A percentile compares a stretch with the other conserved stretches of the same genome.
These are phyloP conservation scores for Tulasnella sp. DNA, from an alignment of 768 basidiomycete species.

Conservation along the genomic window DNA sequence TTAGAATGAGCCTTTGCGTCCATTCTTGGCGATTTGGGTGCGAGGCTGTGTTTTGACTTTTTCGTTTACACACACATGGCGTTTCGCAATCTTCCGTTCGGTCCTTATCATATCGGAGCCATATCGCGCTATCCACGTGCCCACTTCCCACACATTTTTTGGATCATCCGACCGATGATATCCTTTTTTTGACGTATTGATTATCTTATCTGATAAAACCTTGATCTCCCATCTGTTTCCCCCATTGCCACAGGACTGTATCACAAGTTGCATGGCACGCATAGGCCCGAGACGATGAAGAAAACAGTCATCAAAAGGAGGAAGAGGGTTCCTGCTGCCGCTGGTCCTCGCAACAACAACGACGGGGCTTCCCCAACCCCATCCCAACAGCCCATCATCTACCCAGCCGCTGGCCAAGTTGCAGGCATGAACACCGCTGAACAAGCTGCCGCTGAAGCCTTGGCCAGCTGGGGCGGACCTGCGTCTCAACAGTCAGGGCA, in stretches of 20 bases:
- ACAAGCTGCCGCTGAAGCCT: constrained; percentile 83
- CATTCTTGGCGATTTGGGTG: constrained; percentile 6
- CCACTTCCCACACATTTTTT: not conserved
- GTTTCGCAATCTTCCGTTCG: not conserved
- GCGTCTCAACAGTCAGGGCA: constrained; percentile 32
- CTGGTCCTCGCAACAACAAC: constrained; percentile 33
- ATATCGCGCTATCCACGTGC: not conserved
- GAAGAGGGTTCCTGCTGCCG: constrained; percentile 92
- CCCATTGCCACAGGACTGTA: constrained; percentile 67
- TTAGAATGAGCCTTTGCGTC: not conserved
- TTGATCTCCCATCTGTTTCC: constrained; percentile 29
- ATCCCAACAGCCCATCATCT: constrained; percentile 13
- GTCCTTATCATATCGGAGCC: constrained; percentile 1
- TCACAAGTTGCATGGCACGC: constrained; percentile 96
- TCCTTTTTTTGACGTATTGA: not conserved
- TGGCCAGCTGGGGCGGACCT: constrained; percentile 56
- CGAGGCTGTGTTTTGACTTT: constrained; percentile 1
- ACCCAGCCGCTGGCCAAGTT: not conserved
- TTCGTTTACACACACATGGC: constrained; percentile 8
- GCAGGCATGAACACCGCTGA: constrained; percentile 51
- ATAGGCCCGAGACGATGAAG: constrained; percentile 97
- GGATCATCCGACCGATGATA: not conserved
- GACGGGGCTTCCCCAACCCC: constrained; percentile 18
- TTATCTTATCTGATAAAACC: constrained; percentile 18
- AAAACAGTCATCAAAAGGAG: constrained; percentile 98